Evolutionary conservation across 495 filamentous ascomycete genomes (phyloP).

Genomic region (Polyplosphaeria fusca): DNA sequence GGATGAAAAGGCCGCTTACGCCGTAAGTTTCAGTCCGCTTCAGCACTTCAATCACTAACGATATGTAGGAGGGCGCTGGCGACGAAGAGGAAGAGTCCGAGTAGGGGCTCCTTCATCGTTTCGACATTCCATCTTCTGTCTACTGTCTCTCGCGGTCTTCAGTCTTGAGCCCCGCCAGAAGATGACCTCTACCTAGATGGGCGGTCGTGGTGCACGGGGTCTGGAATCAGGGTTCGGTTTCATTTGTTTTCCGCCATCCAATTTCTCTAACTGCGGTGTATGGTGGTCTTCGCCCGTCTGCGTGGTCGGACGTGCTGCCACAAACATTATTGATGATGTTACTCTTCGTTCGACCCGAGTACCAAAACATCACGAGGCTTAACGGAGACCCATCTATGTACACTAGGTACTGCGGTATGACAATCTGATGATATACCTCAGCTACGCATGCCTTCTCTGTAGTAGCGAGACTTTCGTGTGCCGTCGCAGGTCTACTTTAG

Average conservation of each 20-base stretch:
- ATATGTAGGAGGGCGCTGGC: conserved; percentile 20
- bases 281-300: too few species aligned
- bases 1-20: conserved; percentile 91
- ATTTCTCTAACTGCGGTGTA: too few species aligned
- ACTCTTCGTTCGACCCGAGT: too few species aligned
- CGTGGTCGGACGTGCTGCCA: too few species aligned
- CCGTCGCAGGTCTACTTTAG: too few species aligned
- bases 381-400: conserved; percentile 22
- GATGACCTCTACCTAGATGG: conserved; percentile 9
- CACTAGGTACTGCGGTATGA: conserved; percentile 22
- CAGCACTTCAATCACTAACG: neutral
- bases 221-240: conserved; percentile 17
- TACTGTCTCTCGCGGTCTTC: neutral
- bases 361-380: conserved; percentile 22
- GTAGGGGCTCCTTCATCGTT: conserved; percentile 9
- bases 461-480: too few species aligned
- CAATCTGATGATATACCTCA: too few species aligned
- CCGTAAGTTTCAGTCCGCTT: conserved; percentile 30
- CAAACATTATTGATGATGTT: too few species aligned
- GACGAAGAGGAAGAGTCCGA: conserved; percentile 36
- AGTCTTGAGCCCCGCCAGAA: conserved; percentile 5
- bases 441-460: too few species aligned
- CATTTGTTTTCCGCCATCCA: conserved; percentile 20
- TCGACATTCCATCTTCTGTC: too few species aligned
- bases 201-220: conserved; percentile 25